These are phyloP conservation scores for Mimosa bimucronata DNA, from an alignment of 306 rosid genomes.

Conservation along the genomic window DNA sequence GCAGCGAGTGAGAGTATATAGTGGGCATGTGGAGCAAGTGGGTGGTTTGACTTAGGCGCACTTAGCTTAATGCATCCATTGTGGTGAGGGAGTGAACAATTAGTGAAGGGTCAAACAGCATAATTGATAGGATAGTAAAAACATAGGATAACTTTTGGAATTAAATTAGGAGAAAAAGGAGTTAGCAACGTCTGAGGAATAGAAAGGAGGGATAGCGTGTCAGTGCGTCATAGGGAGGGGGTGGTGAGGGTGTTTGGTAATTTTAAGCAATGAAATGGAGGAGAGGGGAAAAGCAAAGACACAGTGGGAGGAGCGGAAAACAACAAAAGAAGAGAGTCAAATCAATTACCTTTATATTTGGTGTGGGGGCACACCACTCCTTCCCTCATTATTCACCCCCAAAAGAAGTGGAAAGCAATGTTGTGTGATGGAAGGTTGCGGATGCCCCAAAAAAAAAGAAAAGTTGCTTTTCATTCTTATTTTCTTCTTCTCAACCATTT, in stretches of 20 bases:
- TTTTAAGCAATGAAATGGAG: neutral
- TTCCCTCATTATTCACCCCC: neutral
- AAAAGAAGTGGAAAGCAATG: slow-evolving; percentile 39
- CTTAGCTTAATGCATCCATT: neutral
- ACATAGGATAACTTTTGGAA: neutral
- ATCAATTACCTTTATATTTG: slow-evolving; percentile 54
- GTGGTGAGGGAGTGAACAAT: neutral
- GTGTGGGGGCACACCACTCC: slow-evolving; percentile 18
- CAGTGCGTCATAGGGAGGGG: neutral
- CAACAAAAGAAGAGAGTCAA: slow-evolving; percentile 63
- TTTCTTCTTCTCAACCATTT: neutral
- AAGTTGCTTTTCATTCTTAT: too few species aligned
- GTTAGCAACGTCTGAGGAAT: slow-evolving; percentile 12
- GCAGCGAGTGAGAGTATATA: too few species aligned
- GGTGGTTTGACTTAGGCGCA: neutral
- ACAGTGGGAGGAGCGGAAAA: slow-evolving; percentile 37
- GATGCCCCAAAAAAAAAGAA: too few species aligned
- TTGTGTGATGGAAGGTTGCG: slow-evolving; percentile 30
- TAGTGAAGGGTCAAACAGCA: neutral
- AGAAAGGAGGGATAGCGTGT: neutral
- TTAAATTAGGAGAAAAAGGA: neutral
- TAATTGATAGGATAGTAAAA: too few species aligned
- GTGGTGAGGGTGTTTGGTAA: slow-evolving; percentile 34
- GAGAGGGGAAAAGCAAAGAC: slow-evolving; percentile 43
- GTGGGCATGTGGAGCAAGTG: neutral